Percentiles rank a stretch among this genome's conserved stretches.
Conservation (phyloP, 768 basidiomycete species). For the Plicaturopsis crispa region DNA sequence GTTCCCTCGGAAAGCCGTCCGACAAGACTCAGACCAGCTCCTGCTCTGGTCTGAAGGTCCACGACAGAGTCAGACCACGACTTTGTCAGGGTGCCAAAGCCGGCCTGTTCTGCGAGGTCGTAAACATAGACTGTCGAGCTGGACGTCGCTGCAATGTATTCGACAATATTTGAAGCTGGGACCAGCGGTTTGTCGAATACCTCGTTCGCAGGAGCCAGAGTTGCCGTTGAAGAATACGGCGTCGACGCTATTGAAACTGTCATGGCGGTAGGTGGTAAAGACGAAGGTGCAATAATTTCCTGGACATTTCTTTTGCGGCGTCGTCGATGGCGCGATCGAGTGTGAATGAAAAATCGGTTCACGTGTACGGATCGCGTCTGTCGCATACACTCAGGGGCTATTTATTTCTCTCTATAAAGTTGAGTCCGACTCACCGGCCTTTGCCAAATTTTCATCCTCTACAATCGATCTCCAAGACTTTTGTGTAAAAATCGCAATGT, state of each 20-base stretch:
- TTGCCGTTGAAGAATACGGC: background rate
- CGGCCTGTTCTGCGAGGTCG: constrained; percentile 78
- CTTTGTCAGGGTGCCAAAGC: constrained; percentile 69
- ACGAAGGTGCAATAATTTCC: too few relatives aligned
- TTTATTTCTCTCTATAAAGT: too few relatives aligned
- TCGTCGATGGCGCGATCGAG: too few relatives aligned
- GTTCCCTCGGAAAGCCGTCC: constrained; percentile 78
- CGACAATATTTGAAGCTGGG: constrained; percentile 58
- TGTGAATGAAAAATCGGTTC: too few relatives aligned
- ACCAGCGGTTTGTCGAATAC: constrained; percentile 26
- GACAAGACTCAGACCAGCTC: constrained; percentile 74
- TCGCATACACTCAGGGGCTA: too few relatives aligned
- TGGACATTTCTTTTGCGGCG: too few relatives aligned
- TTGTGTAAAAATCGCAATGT: too few relatives aligned
- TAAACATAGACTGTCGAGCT: constrained; percentile 74
- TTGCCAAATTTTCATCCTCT: too few relatives aligned
- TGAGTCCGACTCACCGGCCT: too few relatives aligned
- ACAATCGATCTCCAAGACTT: constrained; percentile 6
- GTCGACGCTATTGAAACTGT: background rate
- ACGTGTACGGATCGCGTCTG: too few relatives aligned
- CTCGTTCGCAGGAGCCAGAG: constrained; percentile 1
- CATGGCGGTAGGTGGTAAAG: too few relatives aligned
- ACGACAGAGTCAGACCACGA: constrained; percentile 55
- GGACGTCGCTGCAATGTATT: constrained; percentile 53
- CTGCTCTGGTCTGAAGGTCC: constrained; percentile 73